These are phyloP conservation scores for Coemansia reversa DNA, from an alignment of 192 early-diverging fungal species.

Conservation along the genomic window DNA sequence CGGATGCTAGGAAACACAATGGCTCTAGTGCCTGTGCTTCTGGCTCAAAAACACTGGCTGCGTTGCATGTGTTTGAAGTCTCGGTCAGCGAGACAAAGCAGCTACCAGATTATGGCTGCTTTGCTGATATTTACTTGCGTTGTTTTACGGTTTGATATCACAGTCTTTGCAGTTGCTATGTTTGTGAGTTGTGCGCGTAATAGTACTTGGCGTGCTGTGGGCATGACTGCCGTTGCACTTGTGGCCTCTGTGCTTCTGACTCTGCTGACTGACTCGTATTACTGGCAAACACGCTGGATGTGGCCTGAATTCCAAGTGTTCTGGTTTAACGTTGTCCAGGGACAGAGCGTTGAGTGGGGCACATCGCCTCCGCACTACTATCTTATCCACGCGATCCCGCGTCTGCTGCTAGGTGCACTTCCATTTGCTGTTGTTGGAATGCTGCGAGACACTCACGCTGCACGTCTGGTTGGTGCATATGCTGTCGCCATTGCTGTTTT, in stretches of 20 bases:
- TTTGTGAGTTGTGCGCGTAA: conserved; percentile 20
- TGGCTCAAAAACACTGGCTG: conserved; percentile 55
- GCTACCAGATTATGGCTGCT: conserved; percentile 22
- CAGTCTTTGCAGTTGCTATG: conserved; percentile 55
- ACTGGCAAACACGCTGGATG: conserved; percentile 58
- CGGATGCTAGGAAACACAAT: conserved; percentile 87
- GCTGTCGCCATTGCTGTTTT: conserved; percentile 63
- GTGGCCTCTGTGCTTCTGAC: conserved; percentile 36
- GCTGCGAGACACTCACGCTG: conserved; percentile 46
- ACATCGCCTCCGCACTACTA: conserved; percentile 70
- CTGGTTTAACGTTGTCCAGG: conserved; percentile 61
- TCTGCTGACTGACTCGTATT: conserved; percentile 60
- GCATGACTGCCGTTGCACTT: not conserved
- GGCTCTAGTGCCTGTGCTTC: conserved; percentile 67
- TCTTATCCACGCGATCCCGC: conserved; percentile 69
- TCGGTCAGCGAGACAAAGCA: not conserved
- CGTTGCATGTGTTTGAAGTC: conserved; percentile 15
- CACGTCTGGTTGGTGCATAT: conserved; percentile 58
- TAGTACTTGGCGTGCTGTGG: conserved; percentile 21
- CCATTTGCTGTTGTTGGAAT: conserved; percentile 64
- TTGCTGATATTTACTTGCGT: conserved; percentile 44
- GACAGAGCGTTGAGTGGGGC: conserved; percentile 51
- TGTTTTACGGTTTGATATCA: conserved; percentile 64
- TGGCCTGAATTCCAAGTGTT: conserved; percentile 70
- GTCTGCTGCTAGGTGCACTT: conserved; percentile 66